A percentile compares a stretch with the other conserved stretches of the same genome.
Evolutionary conservation across 139 green algal species (phyloP).

Genomic region (Limnomonas spitsbergensis): DNA sequence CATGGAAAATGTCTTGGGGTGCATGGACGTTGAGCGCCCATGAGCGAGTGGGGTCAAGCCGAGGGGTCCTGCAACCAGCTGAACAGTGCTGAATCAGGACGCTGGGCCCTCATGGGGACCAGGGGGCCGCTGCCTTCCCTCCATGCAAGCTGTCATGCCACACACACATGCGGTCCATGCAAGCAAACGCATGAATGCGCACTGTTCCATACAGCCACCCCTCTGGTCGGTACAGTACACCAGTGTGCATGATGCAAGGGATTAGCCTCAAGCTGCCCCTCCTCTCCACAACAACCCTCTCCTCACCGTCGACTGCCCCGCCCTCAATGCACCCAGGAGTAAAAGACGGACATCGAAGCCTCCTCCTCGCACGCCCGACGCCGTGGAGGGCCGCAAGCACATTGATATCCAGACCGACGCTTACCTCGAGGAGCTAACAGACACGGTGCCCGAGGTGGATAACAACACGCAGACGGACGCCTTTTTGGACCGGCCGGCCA

Average conservation of each 20-base stretch:
- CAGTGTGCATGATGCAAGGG: background rate
- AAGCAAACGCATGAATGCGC: too few relatives aligned
- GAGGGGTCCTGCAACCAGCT: background rate
- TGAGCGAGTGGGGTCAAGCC: background rate
- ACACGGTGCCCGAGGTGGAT: conserved; percentile 72
- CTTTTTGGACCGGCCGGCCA: conserved; percentile 77
- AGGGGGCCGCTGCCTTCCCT: too few relatives aligned
- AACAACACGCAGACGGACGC: conserved; percentile 76
- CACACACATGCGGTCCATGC: too few relatives aligned
- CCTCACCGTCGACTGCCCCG: too few relatives aligned
- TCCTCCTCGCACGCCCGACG: conserved; percentile 57
- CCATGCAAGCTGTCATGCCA: too few relatives aligned
- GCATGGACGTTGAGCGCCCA: background rate
- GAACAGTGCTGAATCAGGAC: background rate
- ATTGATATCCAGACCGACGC: conserved; percentile 83
- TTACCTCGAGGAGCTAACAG: conserved; percentile 81
- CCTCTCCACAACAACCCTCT: too few relatives aligned
- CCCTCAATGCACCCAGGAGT: too few relatives aligned
- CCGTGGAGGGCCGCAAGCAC: conserved; percentile 74
- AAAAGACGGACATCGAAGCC: conserved; percentile 5
- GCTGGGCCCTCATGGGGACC: background rate
- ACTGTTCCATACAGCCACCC: too few relatives aligned
- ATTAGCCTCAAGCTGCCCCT: background rate
- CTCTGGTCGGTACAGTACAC: background rate
- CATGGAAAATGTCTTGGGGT: background rate